These are phyloP conservation scores for Fusarium sp. DNA, from an alignment of 2,329 filamentous ascomycete genomes.

Conservation along the genomic window DNA sequence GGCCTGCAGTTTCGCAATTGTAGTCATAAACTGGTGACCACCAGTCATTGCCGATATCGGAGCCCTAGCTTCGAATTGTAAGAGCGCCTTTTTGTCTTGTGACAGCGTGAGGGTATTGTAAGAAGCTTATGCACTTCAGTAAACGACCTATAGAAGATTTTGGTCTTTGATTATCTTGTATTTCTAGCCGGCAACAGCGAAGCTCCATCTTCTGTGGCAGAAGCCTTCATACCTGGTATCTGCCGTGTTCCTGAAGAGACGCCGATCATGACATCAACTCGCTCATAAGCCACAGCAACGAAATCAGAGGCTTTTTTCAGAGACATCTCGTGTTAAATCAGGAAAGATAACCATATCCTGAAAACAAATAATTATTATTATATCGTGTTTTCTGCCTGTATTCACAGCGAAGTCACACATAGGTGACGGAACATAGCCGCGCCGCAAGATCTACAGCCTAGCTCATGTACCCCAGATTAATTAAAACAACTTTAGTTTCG, in stretches of 20 bases:
- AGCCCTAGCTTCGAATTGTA: background rate
- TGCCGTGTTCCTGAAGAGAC: background rate
- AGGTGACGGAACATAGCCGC: background rate
- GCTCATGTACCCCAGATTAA: constrained; percentile 42
- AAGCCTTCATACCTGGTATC: constrained; percentile 20
- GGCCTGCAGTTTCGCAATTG: background rate
- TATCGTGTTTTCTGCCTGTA: background rate
- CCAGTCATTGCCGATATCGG: constrained; percentile 12
- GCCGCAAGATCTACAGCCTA: constrained; percentile 29
- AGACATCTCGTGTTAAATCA: background rate
- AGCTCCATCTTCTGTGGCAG: background rate
- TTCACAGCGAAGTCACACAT: constrained; percentile 1
- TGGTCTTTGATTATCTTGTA: background rate
- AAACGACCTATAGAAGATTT: background rate
- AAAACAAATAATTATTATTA: background rate
- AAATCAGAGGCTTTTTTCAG: background rate
- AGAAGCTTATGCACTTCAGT: background rate
- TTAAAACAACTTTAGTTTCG: constrained; percentile 23
- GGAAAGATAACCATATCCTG: background rate
- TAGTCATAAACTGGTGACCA: background rate
- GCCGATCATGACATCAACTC: constrained; percentile 17
- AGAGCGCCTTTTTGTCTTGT: background rate
- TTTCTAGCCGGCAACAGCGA: background rate
- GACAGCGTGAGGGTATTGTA: background rate
- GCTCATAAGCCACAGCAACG: background rate